Evolutionary conservation across 1,139 yeast species (phyloP).

Genomic region (Diutina pseudorugosa): DNA sequence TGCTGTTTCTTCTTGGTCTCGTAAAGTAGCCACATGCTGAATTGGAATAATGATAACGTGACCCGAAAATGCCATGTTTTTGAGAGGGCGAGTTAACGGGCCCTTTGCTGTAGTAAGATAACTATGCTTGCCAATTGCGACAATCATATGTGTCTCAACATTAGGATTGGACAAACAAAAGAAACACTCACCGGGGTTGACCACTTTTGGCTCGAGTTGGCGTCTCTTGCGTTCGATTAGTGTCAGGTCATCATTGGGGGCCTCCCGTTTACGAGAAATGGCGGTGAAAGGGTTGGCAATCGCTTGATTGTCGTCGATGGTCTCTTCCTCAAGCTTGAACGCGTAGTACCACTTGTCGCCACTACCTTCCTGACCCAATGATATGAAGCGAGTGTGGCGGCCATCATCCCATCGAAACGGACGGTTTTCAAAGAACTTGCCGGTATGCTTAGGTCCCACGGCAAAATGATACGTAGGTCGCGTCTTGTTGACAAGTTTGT

Average conservation of each 20-base stretch:
- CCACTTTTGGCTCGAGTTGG: constrained; percentile 15
- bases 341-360: constrained; percentile 67
- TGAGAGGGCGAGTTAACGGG: constrained; percentile 49
- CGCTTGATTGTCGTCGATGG: constrained; percentile 5
- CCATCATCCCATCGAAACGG: constrained; percentile 42
- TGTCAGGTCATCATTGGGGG: neutral
- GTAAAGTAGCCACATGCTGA: constrained; percentile 42
- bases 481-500: constrained; percentile 26
- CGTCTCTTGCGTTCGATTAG: constrained; percentile 7
- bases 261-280: neutral
- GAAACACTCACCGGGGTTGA: constrained; percentile 55
- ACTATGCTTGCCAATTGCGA: constrained; percentile 54
- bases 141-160: constrained; percentile 69
- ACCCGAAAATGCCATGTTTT: constrained; percentile 48
- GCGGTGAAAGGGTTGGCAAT: constrained; percentile 26
- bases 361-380: constrained; percentile 47
- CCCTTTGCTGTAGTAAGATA: constrained; percentile 83
- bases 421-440: constrained; percentile 40
- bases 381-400: constrained; percentile 38
- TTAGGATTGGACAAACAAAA: constrained; percentile 77
- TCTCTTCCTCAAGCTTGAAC: constrained; percentile 25
- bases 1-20: constrained; percentile 16
- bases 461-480: constrained; percentile 61
- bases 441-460: constrained; percentile 31
- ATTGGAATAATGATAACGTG: constrained; percentile 81